Base-by-base conservation (phyloP, 148 eudicot genomes). In the Rhododendron ferrugineum region DNA sequence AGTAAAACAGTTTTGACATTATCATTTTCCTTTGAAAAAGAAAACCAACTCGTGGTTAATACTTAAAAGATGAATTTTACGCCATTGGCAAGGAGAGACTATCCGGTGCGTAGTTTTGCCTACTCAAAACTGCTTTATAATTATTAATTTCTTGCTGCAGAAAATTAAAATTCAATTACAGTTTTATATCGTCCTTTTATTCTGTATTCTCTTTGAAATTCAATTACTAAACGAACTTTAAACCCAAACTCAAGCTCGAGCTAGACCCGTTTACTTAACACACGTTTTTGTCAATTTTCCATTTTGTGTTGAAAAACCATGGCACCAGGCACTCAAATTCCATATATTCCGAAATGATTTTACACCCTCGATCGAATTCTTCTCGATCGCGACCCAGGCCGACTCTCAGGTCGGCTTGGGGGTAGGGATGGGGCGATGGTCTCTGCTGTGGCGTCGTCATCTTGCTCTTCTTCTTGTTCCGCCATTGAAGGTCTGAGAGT, bases 391-490 rank as follows among this genome's bases (percentile, higher is more conserved):
- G 42, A 92, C 91, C 20, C 72, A 76, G 1, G 96, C 92, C 5
- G 96, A 97, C 88, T 86, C 85, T 92, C 93, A 97, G 93, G 75
- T 84, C 96, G 89, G 34, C 92, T 85, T 8, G 79, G 37, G 34
- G 98, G 99, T 54, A 97, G 84, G 50, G 92, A 83, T 3, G 92
- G 94, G 10, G 84, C 87, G 42, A 86, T 34, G 5, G 92, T 28
- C 82, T 90, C 87, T 6, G 80, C 49, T 23, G 42, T 52, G 82
- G 34, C 78, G 58, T 68, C 34, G 82, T 83, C 76, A 82, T 81
- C 82, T 36, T 36, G 37, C 84, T 85, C 89, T 84, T 87, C 77
- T 79, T 89, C 91, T 86, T 87, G 81, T 76, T 90, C 95, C 46
- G 90, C 93, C 94, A 93, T 93, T 86, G 86, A n/a, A 60, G 54